Evolutionary conservation across 495 filamentous ascomycete species (phyloP), one percentile per base, ranked within the genome.

Genomic region (Hyaloscypha finlandica): DNA sequence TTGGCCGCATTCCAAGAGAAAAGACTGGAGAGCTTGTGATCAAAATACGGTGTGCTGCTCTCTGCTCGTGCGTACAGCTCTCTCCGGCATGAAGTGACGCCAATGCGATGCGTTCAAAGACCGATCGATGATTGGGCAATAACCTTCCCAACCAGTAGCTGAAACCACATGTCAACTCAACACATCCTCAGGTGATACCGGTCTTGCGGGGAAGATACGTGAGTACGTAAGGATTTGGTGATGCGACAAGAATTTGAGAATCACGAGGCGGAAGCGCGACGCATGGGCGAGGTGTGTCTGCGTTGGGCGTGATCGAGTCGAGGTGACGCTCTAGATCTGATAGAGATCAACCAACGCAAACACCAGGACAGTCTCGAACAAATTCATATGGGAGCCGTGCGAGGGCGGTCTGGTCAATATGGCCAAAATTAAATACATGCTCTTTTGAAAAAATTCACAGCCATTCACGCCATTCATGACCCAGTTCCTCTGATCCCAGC

Each of bases 21-120:
- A 51, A 33, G 59, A 30, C 2, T 35, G 35, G 30, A 19, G 68
- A n/a, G 65, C 69, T 65, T 68, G 70, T 71, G 66, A 71, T 66
- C 70, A 71, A 67, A 72, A 56, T 66, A 60, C 66, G 66, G 70
- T 69, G 70, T 63, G 64, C 48, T 61, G 30, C 53, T 37, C 2
- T 35, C 11, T 48, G 55, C 52, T 71, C 45, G 66, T 54, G 59
- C 53, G 61, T 60, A 35, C 32, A 20, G 57, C 39, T 58, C 35
- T 58, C 29, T 22, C n/a, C 54, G 29, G 59, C 32, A 51, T 16
- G 45, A 25, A 60, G 37, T 65, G 67, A 61, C 64, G 68, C 59
- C 68, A 67, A 56, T 61, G 14, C 45, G 57, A 52, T 37, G 63
- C 22, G 25, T 56, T 63, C 45, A 62, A 59, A 42, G 29, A 25